These are phyloP conservation scores for Priceomyces fermenticarens DNA, from an alignment of 805 yeast genomes.

Conservation along the genomic window DNA sequence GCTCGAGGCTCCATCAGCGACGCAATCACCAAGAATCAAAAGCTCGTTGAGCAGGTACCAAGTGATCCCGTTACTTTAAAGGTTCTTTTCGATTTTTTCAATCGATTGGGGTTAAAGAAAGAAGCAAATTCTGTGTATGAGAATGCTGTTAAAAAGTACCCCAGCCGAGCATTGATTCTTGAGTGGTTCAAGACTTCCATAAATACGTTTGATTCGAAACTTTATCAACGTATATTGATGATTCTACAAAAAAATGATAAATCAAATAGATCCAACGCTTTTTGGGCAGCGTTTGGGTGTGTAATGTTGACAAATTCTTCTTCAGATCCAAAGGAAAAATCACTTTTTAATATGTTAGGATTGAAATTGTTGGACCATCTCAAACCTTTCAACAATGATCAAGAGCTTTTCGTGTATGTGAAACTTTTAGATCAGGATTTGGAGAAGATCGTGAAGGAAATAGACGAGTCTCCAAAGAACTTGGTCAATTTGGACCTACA, in stretches of 20 bases:
- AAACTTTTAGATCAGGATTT: constrained; percentile 39
- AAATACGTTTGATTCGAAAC: constrained; percentile 43
- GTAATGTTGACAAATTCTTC: constrained; percentile 35
- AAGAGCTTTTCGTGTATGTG: constrained; percentile 63
- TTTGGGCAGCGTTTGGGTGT: constrained; percentile 59
- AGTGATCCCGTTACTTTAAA: constrained; percentile 54
- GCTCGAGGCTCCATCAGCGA: constrained; percentile 28
- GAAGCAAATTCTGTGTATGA: constrained; percentile 54
- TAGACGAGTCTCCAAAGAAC: constrained; percentile 27
- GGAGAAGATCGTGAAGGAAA: constrained; percentile 25
- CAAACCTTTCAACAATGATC: constrained; percentile 54
- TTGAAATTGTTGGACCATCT: constrained; percentile 51
- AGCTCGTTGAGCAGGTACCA: constrained; percentile 37
- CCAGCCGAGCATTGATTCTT: constrained; percentile 43
- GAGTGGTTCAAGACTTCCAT: constrained; percentile 60
- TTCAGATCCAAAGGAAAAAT: constrained; percentile 39
- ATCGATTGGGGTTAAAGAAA: constrained; percentile 24
- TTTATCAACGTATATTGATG: constrained; percentile 53
- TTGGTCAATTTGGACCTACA: constrained; percentile 62
- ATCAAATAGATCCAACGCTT: constrained; percentile 29
- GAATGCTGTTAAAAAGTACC: constrained; percentile 55
- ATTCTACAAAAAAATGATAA: constrained; percentile 29
- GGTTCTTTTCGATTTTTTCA: constrained; percentile 45
- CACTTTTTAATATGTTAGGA: constrained; percentile 60
- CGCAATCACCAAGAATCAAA: constrained; percentile 29